Conservation (phyloP, 2,329 filamentous ascomycete genomes). For the Curvularia spicifera region DNA sequence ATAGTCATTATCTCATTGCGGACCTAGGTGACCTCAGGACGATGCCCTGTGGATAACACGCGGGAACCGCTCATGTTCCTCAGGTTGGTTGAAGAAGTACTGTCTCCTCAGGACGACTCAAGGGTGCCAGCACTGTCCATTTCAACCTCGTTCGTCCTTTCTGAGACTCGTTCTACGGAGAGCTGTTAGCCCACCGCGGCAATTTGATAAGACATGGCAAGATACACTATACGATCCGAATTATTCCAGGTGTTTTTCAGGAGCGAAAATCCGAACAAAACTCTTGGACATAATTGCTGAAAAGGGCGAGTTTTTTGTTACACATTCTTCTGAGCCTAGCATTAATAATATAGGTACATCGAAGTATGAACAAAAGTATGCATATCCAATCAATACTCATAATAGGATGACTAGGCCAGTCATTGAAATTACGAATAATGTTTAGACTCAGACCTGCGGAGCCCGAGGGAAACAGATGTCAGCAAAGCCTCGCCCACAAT, state of each 20-base stretch:
- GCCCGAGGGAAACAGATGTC: neutral
- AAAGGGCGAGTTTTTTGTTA: neutral
- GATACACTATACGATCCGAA: neutral
- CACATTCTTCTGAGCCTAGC: neutral
- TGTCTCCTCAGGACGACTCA: neutral
- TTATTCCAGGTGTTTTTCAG: too few relatives aligned
- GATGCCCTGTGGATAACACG: neutral
- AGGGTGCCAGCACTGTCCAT: too few relatives aligned
- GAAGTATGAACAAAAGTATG: neutral
- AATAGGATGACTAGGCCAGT: neutral
- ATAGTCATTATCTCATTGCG: neutral
- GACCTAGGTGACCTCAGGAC: neutral
- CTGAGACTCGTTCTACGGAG: neutral
- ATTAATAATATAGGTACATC: neutral
- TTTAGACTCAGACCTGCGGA: neutral
- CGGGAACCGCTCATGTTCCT: neutral
- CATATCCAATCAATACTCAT: neutral
- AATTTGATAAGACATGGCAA: neutral
- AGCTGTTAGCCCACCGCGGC: neutral
- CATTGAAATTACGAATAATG: neutral
- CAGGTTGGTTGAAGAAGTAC: neutral
- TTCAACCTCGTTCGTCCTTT: neutral
- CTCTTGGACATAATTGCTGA: too few relatives aligned
- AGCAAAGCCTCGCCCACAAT: too few relatives aligned
- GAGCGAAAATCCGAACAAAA: too few relatives aligned